phyloP scores from a whole-genome alignment of 768 basidiomycete genomes.

The Boletellus ananas region DNA sequence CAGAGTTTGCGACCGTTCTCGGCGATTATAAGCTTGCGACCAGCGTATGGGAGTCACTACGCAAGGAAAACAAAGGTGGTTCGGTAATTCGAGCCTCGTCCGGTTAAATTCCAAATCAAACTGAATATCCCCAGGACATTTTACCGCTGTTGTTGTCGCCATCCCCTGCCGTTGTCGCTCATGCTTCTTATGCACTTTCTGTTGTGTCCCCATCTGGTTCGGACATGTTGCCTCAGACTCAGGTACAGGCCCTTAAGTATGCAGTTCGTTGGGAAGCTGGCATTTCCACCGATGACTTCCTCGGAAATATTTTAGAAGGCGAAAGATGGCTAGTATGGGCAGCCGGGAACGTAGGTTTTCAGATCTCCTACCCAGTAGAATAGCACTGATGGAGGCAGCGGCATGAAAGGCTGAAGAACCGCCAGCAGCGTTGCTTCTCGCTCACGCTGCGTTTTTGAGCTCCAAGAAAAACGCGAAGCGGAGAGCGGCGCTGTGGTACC shows the following conservation, averaged over 20 bases:
- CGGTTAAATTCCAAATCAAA: slow-evolving; percentile 1
- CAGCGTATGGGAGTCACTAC: slow-evolving; percentile 77
- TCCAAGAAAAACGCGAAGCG: slow-evolving; percentile 52
- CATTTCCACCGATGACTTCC: slow-evolving; percentile 55
- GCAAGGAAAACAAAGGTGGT: slow-evolving; percentile 86
- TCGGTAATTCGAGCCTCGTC: slow-evolving; percentile 46
- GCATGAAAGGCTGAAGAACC: slow-evolving; percentile 72
- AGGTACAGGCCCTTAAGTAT: slow-evolving; percentile 62
- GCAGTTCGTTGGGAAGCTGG: slow-evolving; percentile 78
- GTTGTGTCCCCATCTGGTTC: slow-evolving; percentile 39
- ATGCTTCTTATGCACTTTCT: slow-evolving; percentile 60
- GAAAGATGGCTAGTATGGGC: slow-evolving; percentile 87
- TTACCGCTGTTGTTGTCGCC: slow-evolving; percentile 70
- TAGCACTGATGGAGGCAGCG: slow-evolving; percentile 27
- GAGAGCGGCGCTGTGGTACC: slow-evolving; percentile 76
- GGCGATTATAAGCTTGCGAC: slow-evolving; percentile 86
- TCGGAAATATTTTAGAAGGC: slow-evolving; percentile 57
- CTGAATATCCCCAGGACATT: slow-evolving; percentile 59
- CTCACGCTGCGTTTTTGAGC: slow-evolving; percentile 74
- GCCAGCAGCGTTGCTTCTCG: slow-evolving; percentile 72
- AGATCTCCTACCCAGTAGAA: not conserved
- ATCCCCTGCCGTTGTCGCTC: slow-evolving; percentile 54
- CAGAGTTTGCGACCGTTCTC: slow-evolving; percentile 91
- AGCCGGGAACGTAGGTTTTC: slow-evolving; percentile 64
- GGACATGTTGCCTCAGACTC: slow-evolving; percentile 58